A percentile compares a stretch with the other conserved stretches of the same genome.
Conservation (phyloP, 2,329 filamentous ascomycete species). For the Plenodomus lindquistii region DNA sequence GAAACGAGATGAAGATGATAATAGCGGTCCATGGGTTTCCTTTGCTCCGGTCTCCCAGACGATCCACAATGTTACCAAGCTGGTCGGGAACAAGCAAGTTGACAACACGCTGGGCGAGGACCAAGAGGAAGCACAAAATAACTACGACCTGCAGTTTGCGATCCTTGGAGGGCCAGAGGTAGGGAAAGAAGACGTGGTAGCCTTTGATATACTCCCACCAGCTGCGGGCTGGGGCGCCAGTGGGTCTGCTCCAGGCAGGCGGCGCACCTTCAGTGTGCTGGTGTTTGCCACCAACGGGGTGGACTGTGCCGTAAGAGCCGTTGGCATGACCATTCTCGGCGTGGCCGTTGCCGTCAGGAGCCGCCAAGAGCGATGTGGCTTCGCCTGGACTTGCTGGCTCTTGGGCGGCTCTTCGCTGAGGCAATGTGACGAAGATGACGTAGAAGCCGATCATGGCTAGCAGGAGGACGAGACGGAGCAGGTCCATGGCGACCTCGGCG, state of each 20-base stretch:
- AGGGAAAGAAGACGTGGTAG: slow-evolving; percentile 93
- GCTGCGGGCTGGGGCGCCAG: slow-evolving; percentile 80
- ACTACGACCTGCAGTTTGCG: slow-evolving; percentile 76
- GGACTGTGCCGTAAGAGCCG: slow-evolving; percentile 58
- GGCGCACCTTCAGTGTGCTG: slow-evolving; percentile 61
- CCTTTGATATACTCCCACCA: slow-evolving; percentile 97
- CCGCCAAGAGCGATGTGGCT: slow-evolving; percentile 64
- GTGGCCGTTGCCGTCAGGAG: slow-evolving; percentile 49
- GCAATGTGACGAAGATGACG: slow-evolving; percentile 54
- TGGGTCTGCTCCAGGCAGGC: slow-evolving; percentile 85
- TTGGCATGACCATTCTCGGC: slow-evolving; percentile 55
- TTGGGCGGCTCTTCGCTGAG: slow-evolving; percentile 20
- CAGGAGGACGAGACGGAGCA: slow-evolving; percentile 70
- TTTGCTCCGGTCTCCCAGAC: slow-evolving; percentile 59
- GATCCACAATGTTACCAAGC: slow-evolving; percentile 77
- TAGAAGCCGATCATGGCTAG: slow-evolving; percentile 64
- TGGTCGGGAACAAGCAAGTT: slow-evolving; percentile 86
- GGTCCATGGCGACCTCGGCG: slow-evolving; percentile 67
- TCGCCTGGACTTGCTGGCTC: slow-evolving; percentile 53
- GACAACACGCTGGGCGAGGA: slow-evolving; percentile 78
- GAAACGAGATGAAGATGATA: slow-evolving; percentile 74
- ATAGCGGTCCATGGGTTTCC: slow-evolving; percentile 75
- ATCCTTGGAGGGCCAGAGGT: slow-evolving; percentile 90
- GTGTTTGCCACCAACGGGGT: slow-evolving; percentile 48
- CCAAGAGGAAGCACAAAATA: slow-evolving; percentile 77